These are phyloP conservation scores for Phytophthora uliginosa DNA, from an alignment of 352 stramenopile species.

Conservation along the genomic window DNA sequence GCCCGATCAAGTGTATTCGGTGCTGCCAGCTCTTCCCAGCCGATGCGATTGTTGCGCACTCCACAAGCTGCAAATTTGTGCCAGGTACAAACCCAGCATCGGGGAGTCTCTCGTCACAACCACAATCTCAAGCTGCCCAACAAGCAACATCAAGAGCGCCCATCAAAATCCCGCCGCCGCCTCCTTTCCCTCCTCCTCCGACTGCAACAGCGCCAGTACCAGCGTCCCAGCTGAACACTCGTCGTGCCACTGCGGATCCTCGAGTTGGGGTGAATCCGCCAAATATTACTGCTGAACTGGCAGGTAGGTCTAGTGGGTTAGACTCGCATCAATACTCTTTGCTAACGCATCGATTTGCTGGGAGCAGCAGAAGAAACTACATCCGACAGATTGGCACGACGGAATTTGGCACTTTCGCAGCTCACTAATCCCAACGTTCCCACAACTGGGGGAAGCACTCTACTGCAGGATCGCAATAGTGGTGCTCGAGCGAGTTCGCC, in stretches of 20 bases:
- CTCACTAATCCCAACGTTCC: slow-evolving; percentile 46
- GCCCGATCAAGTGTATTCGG: slow-evolving; percentile 87
- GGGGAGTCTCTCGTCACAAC: background rate
- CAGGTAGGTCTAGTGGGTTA: background rate
- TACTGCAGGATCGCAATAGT: slow-evolving; percentile 9
- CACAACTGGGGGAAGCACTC: background rate
- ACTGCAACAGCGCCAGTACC: slow-evolving; percentile 13
- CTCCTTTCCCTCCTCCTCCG: slow-evolving; percentile 53
- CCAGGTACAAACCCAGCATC: slow-evolving; percentile 12
- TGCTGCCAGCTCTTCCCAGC: slow-evolving; percentile 83
- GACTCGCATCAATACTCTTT: background rate
- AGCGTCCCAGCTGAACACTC: slow-evolving; percentile 11
- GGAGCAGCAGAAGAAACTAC: slow-evolving; percentile 23
- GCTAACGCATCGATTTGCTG: background rate
- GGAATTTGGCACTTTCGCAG: slow-evolving; percentile 72
- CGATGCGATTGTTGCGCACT: slow-evolving; percentile 79
- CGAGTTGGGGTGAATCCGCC: background rate
- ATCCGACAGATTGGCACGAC: slow-evolving; percentile 53
- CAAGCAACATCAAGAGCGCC: slow-evolving; percentile 7
- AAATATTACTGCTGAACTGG: background rate
- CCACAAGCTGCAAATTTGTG: slow-evolving; percentile 74
- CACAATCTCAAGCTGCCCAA: slow-evolving; percentile 6
- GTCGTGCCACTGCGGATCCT: slow-evolving; percentile 28
- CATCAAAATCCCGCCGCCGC: slow-evolving; percentile 59
- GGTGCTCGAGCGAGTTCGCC: slow-evolving; percentile 24